Conservation (phyloP, 2,329 filamentous ascomycete genomes). For the Sclerotiophoma versabilis region DNA sequence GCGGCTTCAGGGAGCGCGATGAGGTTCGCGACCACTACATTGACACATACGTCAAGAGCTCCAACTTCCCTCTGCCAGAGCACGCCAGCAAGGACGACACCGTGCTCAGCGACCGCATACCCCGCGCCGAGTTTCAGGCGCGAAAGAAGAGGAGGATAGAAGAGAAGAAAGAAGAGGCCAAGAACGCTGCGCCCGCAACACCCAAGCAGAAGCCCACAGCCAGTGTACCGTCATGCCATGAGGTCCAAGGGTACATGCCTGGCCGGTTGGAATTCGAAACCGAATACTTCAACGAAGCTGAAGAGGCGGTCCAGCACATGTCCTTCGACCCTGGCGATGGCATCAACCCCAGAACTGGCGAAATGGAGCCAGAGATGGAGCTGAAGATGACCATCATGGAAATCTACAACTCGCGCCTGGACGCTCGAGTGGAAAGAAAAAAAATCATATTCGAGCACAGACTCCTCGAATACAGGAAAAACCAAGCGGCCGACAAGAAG, state of each 20-base stretch:
- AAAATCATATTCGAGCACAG: slow-evolving; percentile 97
- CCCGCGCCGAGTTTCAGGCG: slow-evolving; percentile 90
- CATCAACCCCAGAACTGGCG: slow-evolving; percentile 80
- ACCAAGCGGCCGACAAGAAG: slow-evolving; percentile 89
- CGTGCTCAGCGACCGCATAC: slow-evolving; percentile 77
- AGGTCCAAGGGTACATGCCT: slow-evolving; percentile 98
- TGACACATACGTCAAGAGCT: slow-evolving; percentile 82
- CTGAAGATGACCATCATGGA: slow-evolving; percentile 98
- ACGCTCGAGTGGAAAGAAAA: slow-evolving; percentile 90
- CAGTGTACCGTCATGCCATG: slow-evolving; percentile 93
- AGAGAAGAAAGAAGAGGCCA: slow-evolving; percentile 84
- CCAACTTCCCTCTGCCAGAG: slow-evolving; percentile 84
- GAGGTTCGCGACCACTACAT: slow-evolving; percentile 96
- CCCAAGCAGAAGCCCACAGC: slow-evolving; percentile 96
- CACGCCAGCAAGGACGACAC: slow-evolving; percentile 84
- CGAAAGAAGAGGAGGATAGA: slow-evolving; percentile 94
- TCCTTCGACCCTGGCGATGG: slow-evolving; percentile 97
- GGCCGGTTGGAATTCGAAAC: slow-evolving; percentile 97
- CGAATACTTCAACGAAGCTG: slow-evolving; percentile 95
- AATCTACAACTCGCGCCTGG: slow-evolving; percentile 93
- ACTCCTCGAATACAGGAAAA: slow-evolving; percentile 91
- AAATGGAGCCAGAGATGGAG: slow-evolving; percentile 94
- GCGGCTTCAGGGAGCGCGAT: slow-evolving; percentile 91
- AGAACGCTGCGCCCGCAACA: slow-evolving; percentile 80
- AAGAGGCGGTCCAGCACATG: slow-evolving; percentile 98